Percentiles rank a stretch among this genome's conserved stretches.
Conservation (phyloP, 2,329 filamentous ascomycete genomes). For the Colletotrichum karsti region DNA sequence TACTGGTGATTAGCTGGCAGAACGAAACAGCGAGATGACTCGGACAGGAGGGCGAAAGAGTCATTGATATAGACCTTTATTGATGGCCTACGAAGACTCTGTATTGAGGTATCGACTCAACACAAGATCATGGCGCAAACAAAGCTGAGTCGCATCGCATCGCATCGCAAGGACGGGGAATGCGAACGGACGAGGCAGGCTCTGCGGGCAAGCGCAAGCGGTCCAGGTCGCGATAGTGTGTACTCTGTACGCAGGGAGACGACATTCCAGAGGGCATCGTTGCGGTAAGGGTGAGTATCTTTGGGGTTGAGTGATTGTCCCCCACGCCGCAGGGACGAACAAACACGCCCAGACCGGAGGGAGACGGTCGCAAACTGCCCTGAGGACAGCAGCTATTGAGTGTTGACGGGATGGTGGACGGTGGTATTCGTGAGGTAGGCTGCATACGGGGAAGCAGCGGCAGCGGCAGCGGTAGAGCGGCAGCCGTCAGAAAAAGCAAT, state of each 20-base stretch:
- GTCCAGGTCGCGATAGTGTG: slow-evolving; percentile 5
- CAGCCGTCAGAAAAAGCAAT: neutral
- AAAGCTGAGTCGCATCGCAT: slow-evolving; percentile 15
- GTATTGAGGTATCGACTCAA: neutral
- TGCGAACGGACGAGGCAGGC: slow-evolving; percentile 20
- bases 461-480: slow-evolving; percentile 5
- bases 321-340: slow-evolving; percentile 24
- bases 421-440: too few relatives aligned
- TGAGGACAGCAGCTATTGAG: too few relatives aligned
- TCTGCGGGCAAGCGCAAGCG: slow-evolving; percentile 14
- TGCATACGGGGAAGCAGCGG: slow-evolving; percentile 26
- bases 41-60: slow-evolving; percentile 12
- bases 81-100: too few relatives aligned
- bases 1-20: neutral
- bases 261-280: slow-evolving; percentile 11
- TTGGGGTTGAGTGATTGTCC: neutral
- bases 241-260: slow-evolving; percentile 11
- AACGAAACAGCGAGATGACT: slow-evolving; percentile 23
- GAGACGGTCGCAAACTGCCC: neutral
- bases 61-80: slow-evolving; percentile 17
- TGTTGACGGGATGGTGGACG: too few relatives aligned
- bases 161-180: slow-evolving; percentile 9
- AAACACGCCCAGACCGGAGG: neutral
- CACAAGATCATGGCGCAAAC: slow-evolving; percentile 22
- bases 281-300: neutral